Conservation (phyloP, 495 filamentous ascomycete genomes). For the Melanomma pulvis-pyrius region DNA sequence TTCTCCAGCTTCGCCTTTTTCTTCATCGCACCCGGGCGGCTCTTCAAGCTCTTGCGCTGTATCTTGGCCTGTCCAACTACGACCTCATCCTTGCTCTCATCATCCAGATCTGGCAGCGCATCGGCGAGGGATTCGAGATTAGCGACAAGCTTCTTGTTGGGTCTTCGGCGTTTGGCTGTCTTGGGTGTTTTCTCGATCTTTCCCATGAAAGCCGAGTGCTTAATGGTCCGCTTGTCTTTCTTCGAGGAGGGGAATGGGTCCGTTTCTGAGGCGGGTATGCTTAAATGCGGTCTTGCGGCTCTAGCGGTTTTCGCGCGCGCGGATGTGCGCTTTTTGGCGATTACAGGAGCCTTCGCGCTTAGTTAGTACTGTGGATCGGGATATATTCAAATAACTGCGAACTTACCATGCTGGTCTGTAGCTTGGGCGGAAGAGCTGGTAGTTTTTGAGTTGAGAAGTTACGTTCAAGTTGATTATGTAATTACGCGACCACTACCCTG, state of each 20-base stretch:
- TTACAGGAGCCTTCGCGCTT: neutral
- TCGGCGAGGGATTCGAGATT: slow-evolving; percentile 75
- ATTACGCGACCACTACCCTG: too few relatives aligned
- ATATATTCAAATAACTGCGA: neutral
- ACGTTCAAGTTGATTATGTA: neutral
- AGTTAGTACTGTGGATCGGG: neutral
- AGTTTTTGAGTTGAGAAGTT: neutral
- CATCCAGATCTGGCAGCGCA: slow-evolving; percentile 66
- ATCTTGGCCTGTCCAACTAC: slow-evolving; percentile 54
- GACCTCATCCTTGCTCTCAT: slow-evolving; percentile 42
- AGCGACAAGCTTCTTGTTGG: slow-evolving; percentile 74
- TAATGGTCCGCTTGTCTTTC: slow-evolving; percentile 75
- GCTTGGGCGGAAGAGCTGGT: neutral
- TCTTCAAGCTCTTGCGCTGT: slow-evolving; percentile 69
- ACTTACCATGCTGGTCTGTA: slow-evolving; percentile 2
- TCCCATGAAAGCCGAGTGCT: slow-evolving; percentile 72
- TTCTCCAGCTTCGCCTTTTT: slow-evolving; percentile 75
- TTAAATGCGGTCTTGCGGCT: neutral
- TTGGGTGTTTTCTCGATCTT: slow-evolving; percentile 68
- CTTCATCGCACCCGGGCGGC: slow-evolving; percentile 78
- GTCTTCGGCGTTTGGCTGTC: slow-evolving; percentile 63
- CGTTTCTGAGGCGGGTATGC: neutral
- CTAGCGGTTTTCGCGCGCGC: neutral
- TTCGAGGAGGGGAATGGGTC: slow-evolving; percentile 54
- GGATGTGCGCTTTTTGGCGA: slow-evolving; percentile 23